These are phyloP conservation scores for Ganoderma boninense DNA, from an alignment of 1,284 basidiomycete genomes.

Conservation along the genomic window DNA sequence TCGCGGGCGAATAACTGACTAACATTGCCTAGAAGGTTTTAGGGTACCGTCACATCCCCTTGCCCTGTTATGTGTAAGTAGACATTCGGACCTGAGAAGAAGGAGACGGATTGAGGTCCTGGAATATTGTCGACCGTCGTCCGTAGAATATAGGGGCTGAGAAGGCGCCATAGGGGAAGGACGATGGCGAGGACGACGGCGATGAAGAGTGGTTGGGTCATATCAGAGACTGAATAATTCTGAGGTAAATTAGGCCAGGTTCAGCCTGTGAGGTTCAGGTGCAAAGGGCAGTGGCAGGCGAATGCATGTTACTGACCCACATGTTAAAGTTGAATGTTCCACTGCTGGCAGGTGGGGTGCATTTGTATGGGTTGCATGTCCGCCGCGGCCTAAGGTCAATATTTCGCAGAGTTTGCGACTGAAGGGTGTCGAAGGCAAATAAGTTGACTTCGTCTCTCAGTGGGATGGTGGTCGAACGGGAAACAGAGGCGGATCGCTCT, in stretches of 20 bases:
- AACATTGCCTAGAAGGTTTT: constrained; percentile 10
- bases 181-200: not conserved
- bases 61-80: not conserved
- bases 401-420: not conserved
- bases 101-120: constrained; percentile 11
- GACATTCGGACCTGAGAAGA: constrained; percentile 8
- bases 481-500: not conserved
- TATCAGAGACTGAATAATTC: not conserved
- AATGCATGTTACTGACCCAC: too few species aligned
- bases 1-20: constrained; percentile 2
- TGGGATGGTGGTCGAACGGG: not conserved
- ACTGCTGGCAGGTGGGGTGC: too few species aligned
- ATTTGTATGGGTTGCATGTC: not conserved
- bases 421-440: not conserved
- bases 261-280: too few species aligned
- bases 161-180: constrained; percentile 3
- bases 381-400: not conserved
- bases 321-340: not conserved
- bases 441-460: not conserved
- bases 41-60: not conserved
- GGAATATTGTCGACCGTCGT: constrained; percentile 19
- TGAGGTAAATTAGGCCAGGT: not conserved
- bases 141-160: constrained; percentile 11
- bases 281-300: too few species aligned
- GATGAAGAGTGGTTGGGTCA: not conserved